These are phyloP conservation scores for Debaryomyces tyrocola DNA, from an alignment of 805 yeast genomes.

Conservation along the genomic window DNA sequence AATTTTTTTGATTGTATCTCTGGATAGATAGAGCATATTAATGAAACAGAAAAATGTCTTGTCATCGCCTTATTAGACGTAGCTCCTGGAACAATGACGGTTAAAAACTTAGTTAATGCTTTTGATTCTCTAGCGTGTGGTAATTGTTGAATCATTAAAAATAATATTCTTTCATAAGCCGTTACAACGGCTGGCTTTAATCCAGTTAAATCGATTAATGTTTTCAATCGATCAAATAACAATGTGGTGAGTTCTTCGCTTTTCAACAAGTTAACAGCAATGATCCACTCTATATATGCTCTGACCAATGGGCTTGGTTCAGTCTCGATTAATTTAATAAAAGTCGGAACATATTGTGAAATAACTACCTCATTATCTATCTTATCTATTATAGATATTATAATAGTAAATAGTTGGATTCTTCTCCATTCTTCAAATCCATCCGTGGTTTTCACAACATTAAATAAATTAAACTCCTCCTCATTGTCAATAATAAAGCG, in stretches of 20 bases:
- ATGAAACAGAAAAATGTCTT: slow-evolving; percentile 81
- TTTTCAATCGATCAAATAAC: slow-evolving; percentile 15
- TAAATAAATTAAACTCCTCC: slow-evolving; percentile 42
- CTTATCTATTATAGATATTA: slow-evolving; percentile 26
- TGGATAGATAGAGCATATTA: slow-evolving; percentile 61
- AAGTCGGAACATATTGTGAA: slow-evolving; percentile 20
- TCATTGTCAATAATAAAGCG: slow-evolving; percentile 37
- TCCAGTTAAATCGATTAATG: slow-evolving; percentile 16
- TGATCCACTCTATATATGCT: slow-evolving; percentile 76
- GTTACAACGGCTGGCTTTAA: slow-evolving; percentile 55
- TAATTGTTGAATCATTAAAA: slow-evolving; percentile 51
- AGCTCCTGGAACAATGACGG: slow-evolving; percentile 62
- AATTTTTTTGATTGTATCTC: slow-evolving; percentile 31
- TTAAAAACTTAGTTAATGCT: slow-evolving; percentile 45
- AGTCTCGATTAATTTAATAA: slow-evolving; percentile 37
- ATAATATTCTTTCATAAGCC: slow-evolving; percentile 64
- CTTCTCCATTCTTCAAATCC: slow-evolving; percentile 70
- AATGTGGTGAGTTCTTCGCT: slow-evolving; percentile 12
- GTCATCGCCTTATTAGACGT: slow-evolving; percentile 80
- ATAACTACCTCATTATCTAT: slow-evolving; percentile 12
- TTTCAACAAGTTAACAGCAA: slow-evolving; percentile 46
- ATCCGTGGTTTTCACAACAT: slow-evolving; percentile 57
- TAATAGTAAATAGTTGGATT: slow-evolving; percentile 53
- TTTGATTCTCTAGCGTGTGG: slow-evolving; percentile 20
- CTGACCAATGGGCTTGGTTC: slow-evolving; percentile 84